Conservation (phyloP, 768 basidiomycete genomes). For the Tylopilus balloui region DNA sequence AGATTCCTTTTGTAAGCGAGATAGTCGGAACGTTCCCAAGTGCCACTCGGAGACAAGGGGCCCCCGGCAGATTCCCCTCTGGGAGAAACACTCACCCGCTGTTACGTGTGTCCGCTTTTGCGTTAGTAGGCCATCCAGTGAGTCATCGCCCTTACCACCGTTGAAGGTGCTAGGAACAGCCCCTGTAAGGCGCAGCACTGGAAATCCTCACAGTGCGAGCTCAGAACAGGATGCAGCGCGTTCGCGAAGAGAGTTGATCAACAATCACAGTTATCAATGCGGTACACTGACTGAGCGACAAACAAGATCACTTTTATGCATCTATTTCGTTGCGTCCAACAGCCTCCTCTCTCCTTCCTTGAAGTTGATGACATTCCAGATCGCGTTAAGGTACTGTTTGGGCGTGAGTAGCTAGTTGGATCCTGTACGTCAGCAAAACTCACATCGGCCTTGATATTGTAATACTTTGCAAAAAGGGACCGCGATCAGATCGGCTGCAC, state of each 20-base stretch:
- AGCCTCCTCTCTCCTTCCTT: constrained; percentile 75
- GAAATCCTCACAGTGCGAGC: neutral
- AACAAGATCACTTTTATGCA: neutral
- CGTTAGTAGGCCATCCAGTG: neutral
- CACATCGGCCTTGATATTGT: constrained; percentile 92
- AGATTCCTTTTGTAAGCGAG: neutral
- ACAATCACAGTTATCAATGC: constrained; percentile 1
- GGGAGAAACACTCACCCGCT: neutral
- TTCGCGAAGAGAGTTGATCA: neutral
- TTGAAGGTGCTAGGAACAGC: neutral
- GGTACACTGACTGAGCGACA: constrained; percentile 8
- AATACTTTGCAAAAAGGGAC: constrained; percentile 51
- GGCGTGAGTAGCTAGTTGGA: constrained; percentile 3
- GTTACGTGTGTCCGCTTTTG: neutral
- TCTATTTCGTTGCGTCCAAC: constrained; percentile 35
- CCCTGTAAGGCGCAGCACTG: neutral
- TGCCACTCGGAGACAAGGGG: neutral
- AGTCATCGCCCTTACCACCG: neutral
- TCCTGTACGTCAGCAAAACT: constrained; percentile 31
- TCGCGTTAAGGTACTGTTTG: constrained; percentile 81
- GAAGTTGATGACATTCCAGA: constrained; percentile 97
- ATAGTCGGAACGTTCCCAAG: neutral
- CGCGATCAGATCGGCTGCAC: constrained; percentile 4
- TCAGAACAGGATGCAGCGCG: neutral
- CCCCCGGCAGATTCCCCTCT: neutral